phyloP scores from a whole-genome alignment of 148 eudicot species.

The Fagopyrum homotropicum region DNA sequence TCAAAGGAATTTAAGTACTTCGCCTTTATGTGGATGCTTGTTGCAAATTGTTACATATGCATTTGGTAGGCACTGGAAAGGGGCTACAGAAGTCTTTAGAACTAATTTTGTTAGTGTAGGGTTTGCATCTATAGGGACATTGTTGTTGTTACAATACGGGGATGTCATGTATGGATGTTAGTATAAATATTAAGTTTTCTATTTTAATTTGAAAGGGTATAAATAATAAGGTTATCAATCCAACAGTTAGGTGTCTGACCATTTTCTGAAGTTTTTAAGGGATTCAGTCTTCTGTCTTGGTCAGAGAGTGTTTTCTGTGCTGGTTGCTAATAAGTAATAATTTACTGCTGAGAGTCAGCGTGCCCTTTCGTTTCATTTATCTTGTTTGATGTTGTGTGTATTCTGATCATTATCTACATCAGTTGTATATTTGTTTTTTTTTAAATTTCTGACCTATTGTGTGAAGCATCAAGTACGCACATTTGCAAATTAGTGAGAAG shows the following conservation, averaged over 20 bases:
- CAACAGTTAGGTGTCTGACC: neutral
- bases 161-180: too few species aligned
- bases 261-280: neutral
- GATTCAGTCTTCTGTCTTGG: neutral
- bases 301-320: conserved; percentile 1
- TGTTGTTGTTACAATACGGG: neutral
- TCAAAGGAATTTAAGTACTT: neutral
- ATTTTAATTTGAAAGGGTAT: too few species aligned
- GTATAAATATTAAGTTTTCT: too few species aligned
- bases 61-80: neutral
- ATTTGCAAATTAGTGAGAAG: neutral
- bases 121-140: neutral
- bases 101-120: neutral
- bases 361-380: neutral
- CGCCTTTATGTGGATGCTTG: neutral
- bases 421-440: neutral
- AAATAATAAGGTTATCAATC: neutral
- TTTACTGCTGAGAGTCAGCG: neutral
- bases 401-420: neutral
- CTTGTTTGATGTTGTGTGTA: neutral
- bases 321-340: neutral
- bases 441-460: neutral
- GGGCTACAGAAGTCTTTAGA: neutral
- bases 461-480: neutral
- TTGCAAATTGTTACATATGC: neutral